Conservation (phyloP, 1,139 yeast genomes). For the Saccharomyces pastorianus region DNA sequence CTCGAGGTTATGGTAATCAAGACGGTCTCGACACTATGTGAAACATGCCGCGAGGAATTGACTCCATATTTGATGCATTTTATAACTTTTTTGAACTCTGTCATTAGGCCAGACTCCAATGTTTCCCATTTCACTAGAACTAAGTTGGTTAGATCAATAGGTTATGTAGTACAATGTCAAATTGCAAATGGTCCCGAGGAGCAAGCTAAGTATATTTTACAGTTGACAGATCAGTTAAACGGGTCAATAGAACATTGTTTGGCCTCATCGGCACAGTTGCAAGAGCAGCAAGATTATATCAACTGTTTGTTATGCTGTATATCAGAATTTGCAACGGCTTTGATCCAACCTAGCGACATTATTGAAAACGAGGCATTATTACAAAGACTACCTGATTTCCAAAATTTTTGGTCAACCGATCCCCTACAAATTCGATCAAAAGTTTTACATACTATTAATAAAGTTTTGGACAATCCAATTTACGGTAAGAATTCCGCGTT, state of each 20-base stretch:
- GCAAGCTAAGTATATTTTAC: conserved; percentile 33
- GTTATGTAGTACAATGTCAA: conserved; percentile 49
- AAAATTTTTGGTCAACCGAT: conserved; percentile 34
- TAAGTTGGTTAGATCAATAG: conserved; percentile 51
- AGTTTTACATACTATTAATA: conserved; percentile 31
- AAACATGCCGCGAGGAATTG: conserved; percentile 47
- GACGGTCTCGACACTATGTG: conserved; percentile 54
- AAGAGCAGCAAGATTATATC: conserved; percentile 33
- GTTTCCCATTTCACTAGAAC: conserved; percentile 50
- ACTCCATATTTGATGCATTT: conserved; percentile 44
- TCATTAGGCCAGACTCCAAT: conserved; percentile 38
- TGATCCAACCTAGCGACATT: conserved; percentile 49
- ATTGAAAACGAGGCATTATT: conserved; percentile 29
- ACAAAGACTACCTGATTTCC: conserved; percentile 26
- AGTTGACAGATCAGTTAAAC: conserved; percentile 26
- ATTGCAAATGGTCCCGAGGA: conserved; percentile 38
- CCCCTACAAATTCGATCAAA: conserved; percentile 34
- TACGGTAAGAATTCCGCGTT: conserved; percentile 23
- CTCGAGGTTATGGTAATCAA: conserved; percentile 42
- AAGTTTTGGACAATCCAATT: conserved; percentile 14
- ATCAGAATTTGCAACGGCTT: conserved; percentile 60
- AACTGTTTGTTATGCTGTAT: conserved; percentile 54
- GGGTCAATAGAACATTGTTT: conserved; percentile 18
- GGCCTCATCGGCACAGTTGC: conserved; percentile 11
- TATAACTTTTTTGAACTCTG: conserved; percentile 43